Conservation (phyloP, 2,329 filamentous ascomycete genomes). For the Aspergillus sp. region DNA sequence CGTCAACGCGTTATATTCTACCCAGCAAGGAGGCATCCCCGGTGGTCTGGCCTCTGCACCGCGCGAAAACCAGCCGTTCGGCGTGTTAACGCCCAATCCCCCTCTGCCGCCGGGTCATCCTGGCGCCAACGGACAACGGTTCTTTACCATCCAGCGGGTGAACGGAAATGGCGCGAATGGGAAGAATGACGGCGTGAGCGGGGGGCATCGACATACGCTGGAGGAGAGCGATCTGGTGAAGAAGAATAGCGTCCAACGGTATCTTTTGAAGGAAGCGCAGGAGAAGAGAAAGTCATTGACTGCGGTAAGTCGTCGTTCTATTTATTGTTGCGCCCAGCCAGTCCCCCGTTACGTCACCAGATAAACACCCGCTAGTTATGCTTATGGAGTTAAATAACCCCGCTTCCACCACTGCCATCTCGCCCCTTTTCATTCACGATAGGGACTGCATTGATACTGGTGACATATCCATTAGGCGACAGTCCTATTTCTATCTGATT, state of each 20-base stretch:
- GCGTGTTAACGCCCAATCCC: slow-evolving; percentile 41
- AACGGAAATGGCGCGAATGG: slow-evolving; percentile 74
- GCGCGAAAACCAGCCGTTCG: slow-evolving; percentile 35
- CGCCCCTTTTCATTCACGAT: not conserved
- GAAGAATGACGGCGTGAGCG: slow-evolving; percentile 65
- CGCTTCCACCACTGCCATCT: not conserved
- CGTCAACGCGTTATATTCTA: slow-evolving; percentile 22
- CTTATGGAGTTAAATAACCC: not conserved
- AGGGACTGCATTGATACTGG: not conserved
- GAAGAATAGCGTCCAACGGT: slow-evolving; percentile 72
- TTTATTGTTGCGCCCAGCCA: not conserved
- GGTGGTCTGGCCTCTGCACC: not conserved
- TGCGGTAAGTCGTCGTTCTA: slow-evolving; percentile 12
- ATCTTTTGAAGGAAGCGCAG: slow-evolving; percentile 62
- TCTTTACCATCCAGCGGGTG: slow-evolving; percentile 74
- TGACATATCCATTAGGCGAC: slow-evolving; percentile 1
- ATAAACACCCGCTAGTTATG: not conserved
- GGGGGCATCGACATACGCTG: slow-evolving; percentile 71
- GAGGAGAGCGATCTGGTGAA: slow-evolving; percentile 75
- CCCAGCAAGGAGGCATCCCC: slow-evolving; percentile 4
- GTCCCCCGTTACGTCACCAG: not conserved
- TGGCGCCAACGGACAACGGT: slow-evolving; percentile 52
- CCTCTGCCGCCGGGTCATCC: slow-evolving; percentile 44
- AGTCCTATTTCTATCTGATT: slow-evolving; percentile 14
- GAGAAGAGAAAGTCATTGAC: slow-evolving; percentile 57